Base-by-base conservation (phyloP, 257 asterid species). In the Solanum sparsipilum region DNA sequence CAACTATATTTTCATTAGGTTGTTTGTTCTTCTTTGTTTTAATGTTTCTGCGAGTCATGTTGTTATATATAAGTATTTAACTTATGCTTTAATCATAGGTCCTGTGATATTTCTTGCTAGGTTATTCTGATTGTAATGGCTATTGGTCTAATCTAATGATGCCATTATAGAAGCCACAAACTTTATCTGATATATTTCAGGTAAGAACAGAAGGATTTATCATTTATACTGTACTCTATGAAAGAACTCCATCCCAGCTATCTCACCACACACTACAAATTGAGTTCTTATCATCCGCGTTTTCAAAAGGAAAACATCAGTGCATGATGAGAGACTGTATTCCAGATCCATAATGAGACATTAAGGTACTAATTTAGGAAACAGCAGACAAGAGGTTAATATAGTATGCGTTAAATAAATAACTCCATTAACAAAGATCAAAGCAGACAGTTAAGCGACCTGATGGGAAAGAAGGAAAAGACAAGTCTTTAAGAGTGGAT, bases 1-100 rank as follows among this genome's bases (percentile, higher is more conserved):
- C 82, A 68, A 86, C 87, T 21, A 36, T 70, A 87, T 87, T 71
- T 85, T 68, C 79, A 18, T 68, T 56, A 85, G 83, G 82, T 34
- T 58, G 85, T 81, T 29, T 48, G 21, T 10, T 48, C 44, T 48
- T n/a, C 41, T 81, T 48, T 81, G 44, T 48, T 48, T 48, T 82
- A 5, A 82, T 29, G 41, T 16, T 48, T 82, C 12, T 29, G 31
- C 9, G 4, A 48, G 41, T 48, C 70, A 44, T 79, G 25, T 25
- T 44, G 84, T 41, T 10, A 36, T 15, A 78, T 34, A 36, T 15
- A 79, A 79, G 38, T 46, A 48, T 79, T 27, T 27, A 81, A 27
- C 67, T 44, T 18, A 25, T 81, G 39, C 39, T n/a, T 38, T 78
- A 78, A 78, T 25, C 63, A 78, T 25, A 78, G n/a, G 81, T 20